phyloP scores from a whole-genome alignment of 75 land plant genomes.

The Sequoia sempervirens region DNA sequence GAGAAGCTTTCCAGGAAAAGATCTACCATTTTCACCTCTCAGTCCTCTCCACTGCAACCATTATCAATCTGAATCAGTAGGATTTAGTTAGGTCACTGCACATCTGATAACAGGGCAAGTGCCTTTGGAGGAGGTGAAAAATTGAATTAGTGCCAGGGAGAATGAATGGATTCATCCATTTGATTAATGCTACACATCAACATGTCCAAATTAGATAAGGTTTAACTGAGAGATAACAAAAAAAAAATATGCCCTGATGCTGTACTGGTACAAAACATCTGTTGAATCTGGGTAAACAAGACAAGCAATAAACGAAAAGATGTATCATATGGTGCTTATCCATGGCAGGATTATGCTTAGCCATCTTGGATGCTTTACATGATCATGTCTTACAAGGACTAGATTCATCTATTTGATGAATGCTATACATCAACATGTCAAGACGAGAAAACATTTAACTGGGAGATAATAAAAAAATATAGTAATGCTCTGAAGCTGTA shows the following conservation, averaged over 20 bases:
- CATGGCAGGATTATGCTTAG: neutral
- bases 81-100: no score
- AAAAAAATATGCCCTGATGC: neutral
- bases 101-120: neutral
- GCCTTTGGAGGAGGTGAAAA: neutral
- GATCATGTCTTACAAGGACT: slow-evolving; percentile 50
- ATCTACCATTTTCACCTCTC: neutral
- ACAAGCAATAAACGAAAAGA: neutral
- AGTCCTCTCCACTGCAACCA: neutral
- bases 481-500: neutral
- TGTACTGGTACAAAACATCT: neutral
- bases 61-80: neutral
- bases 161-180: neutral
- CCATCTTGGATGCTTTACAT: slow-evolving; percentile 16
- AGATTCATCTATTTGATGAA: no score
- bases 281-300: neutral
- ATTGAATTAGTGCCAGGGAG: neutral
- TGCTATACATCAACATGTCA: no score
- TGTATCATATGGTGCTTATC: neutral
- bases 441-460: no score
- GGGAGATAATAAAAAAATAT: no score
- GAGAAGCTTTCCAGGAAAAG: neutral
- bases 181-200: neutral
- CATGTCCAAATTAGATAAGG: neutral
- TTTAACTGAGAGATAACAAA: neutral